Base-by-base conservation (phyloP, 805 yeast species). In the Pichia membranifaciens region DNA sequence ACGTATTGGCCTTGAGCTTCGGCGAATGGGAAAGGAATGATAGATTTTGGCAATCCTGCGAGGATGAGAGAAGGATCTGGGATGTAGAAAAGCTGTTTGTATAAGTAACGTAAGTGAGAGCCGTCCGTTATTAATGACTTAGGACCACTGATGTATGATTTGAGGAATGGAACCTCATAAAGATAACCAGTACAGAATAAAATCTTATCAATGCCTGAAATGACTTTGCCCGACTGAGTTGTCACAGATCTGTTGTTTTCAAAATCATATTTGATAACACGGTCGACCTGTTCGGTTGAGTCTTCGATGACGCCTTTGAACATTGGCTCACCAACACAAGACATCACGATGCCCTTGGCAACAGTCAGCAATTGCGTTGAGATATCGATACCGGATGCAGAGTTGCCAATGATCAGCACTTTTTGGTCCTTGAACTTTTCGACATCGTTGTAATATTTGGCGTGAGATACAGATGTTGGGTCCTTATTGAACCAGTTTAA, bases 171-270 rank as follows among this genome's bases (percentile, higher is more conserved):
- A 47, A 77, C 70, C 33, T 78, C 74, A 57, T 80, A 80, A 40
- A 78, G 67, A 61, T 84, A 87, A 1, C 95, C 95, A 0, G 95
- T 86, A 43, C 87, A 84, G 60, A 81, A 84, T 9, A 86, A 67
- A 9, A 87, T 67, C 20, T 59, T 57, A 51, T 85, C 90, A 36
- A 84, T 74, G 33, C 69, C 69, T 1, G 55, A 54, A 2, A 81
- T 49, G 10, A 55, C 60, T 3, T 62, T 53, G 2, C 84, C 88
- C 52, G 78, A 79, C 4, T 54, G 68, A 48, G 82, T 76, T 12
- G 61, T 57, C 2, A 81, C 72, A 0, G 68, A 56, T 41, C 63
- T 59, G 23, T 56, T 51, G 17, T 59, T 54, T 12, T 54, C 54
- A 28, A 53, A 56, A 36, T 63, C 60, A 42, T 58, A 64, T 35